These are phyloP conservation scores for Asparagopsis taxiformis DNA, from an alignment of 31 red algal genomes.

Conservation along the genomic window DNA sequence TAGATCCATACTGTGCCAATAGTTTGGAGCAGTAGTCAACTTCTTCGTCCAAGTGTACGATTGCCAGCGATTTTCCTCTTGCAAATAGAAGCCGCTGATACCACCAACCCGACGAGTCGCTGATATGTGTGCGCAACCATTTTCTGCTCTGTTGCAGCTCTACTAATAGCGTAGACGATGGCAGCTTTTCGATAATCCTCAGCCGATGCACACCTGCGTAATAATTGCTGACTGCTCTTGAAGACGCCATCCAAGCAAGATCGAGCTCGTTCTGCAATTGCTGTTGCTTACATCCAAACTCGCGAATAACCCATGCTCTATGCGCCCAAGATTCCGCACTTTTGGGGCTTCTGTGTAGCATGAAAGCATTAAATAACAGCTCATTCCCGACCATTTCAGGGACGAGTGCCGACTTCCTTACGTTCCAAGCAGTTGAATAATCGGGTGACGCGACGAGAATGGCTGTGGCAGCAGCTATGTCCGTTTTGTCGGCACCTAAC, in stretches of 20 bases:
- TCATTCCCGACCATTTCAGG: constrained; percentile 11
- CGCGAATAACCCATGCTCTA: constrained; percentile 29
- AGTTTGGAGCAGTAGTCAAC: constrained; percentile 1
- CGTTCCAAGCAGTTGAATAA: constrained; percentile 42
- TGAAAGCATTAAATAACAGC: constrained; percentile 26
- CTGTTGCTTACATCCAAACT: background rate
- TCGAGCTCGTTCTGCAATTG: constrained; percentile 15
- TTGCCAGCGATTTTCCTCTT: background rate
- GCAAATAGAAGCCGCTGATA: constrained; percentile 26
- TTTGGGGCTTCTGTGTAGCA: constrained; percentile 23
- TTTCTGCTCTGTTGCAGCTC: constrained; percentile 24
- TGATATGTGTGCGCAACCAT: constrained; percentile 32
- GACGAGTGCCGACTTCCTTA: constrained; percentile 14
- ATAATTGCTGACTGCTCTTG: constrained; percentile 28
- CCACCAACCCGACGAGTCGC: constrained; percentile 50
- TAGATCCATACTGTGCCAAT: constrained; percentile 6
- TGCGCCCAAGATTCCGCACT: constrained; percentile 45
- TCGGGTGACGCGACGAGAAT: constrained; percentile 33
- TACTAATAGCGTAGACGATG: background rate
- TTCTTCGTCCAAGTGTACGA: background rate
- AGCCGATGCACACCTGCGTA: constrained; percentile 39
- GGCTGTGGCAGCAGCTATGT: constrained; percentile 16
- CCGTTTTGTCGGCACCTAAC: constrained; percentile 13
- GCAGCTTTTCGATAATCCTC: constrained; percentile 11
- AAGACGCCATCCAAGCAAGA: constrained; percentile 26